Base-by-base conservation (phyloP, 2,329 filamentous ascomycete species). In the Acrocalymma vagum region DNA sequence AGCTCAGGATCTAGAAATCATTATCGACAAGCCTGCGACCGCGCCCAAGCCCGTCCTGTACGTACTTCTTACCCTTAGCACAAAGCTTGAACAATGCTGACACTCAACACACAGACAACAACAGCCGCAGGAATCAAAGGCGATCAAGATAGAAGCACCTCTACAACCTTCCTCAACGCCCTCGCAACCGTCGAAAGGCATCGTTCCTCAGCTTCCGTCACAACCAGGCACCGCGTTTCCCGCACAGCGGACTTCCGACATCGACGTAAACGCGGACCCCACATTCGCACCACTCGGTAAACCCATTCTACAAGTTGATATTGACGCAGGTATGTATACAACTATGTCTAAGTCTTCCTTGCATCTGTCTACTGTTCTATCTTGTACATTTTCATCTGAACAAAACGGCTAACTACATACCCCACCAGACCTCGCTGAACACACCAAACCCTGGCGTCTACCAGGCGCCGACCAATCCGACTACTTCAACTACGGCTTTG, bases 401-500 rank as follows among this genome's bases (percentile, higher is more conserved):
- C n/a, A n/a, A n/a, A 23, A 29, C 29, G 17, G 9, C 9, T 11
- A 15, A 7, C 42, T 51, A n/a, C n/a, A n/a, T n/a, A n/a, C n/a
- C n/a, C n/a, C n/a, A n/a, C n/a, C n/a, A n/a, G 75, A 79, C 49
- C 65, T 78, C 14, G 76, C 78, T 38, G 90, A 91, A 60, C 76
- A 81, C 49, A 88, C 92, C 50, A 97, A 96, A 70, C 92, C 93
- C 13, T 99, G 94, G 94, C 86, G 94, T 29, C 86, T 92, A 52
- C 94, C 94, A 0, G 94, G 94, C 30, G 92, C 93, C 9, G 94
- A 99, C 62, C 84, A 96, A 38, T 94, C 88, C 45, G 94, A 99
- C 69, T 97, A 95, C 74, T 97, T 97, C 82, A 97, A 97, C 76
- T 97, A 97, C 72, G 93, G 93, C 43, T 97, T 97, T 65, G 93